Evolutionary conservation across 139 green algal genomes (phyloP).

Genomic region (Chlorella sorokiniana): DNA sequence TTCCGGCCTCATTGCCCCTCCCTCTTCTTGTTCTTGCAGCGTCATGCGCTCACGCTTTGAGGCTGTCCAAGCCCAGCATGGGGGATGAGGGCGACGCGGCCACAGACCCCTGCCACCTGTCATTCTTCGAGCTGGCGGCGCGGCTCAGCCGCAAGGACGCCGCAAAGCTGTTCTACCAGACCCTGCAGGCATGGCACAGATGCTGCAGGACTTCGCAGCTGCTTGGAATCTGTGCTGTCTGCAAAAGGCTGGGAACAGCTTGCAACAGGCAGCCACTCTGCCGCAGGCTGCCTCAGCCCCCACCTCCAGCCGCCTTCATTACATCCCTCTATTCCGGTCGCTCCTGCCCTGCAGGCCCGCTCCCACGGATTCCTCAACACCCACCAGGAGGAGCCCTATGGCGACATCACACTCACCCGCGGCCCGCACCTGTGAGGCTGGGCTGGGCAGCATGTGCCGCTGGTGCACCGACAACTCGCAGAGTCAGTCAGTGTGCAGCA

Average conservation of each 20-base stretch:
- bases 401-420: conserved; percentile 25
- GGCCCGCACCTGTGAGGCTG: conserved; percentile 15
- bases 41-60: conserved; percentile 28
- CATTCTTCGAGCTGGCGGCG: conserved; percentile 8
- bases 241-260: not conserved
- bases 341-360: conserved; percentile 10
- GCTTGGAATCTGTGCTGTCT: not conserved
- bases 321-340: not conserved
- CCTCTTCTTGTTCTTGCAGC: not conserved
- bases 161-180: conserved; percentile 45
- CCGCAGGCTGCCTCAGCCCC: not conserved
- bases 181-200: not conserved
- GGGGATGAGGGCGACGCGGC: not conserved
- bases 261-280: not conserved
- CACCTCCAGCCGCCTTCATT: not conserved
- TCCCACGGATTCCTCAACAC: conserved; percentile 20
- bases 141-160: conserved; percentile 34
- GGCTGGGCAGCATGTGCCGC: too few species aligned
- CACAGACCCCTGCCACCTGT: conserved; percentile 9
- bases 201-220: not conserved
- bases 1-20: not conserved
- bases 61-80: conserved; percentile 5
- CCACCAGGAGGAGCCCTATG: conserved; percentile 23
- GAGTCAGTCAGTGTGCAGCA: too few species aligned
- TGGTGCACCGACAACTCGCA: too few species aligned